Evolutionary conservation across 2,329 filamentous ascomycete genomes (phyloP), one percentile per base, ranked within the genome.

Genomic region (Fusarium verrucosum): DNA sequence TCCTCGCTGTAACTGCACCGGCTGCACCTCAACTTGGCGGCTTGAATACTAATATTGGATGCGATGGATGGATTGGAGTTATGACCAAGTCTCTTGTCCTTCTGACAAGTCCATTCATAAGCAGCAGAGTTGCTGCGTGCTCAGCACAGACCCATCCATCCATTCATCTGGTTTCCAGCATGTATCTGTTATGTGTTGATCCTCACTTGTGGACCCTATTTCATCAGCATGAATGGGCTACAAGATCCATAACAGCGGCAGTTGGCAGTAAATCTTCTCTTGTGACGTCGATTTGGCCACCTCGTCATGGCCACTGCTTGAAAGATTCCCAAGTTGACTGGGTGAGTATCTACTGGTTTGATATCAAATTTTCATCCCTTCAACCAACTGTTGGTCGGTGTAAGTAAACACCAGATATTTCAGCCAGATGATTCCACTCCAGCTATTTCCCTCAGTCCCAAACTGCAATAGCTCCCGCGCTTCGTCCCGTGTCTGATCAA

Each of bases 281-380:
- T 68, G 60, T 70, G 68, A 70, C 63, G 68, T 71, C 56, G 64
- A 45, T 57, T 60, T 70, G 56, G 60, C 50, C 51, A 63, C 57
- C 53, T 44, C 49, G 49, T 56, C 58, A 66, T 66, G n/a, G n/a
- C n/a, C n/a, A n/a, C n/a, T 59, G 44, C 35, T 46, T 49, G 43
- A 50, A 13, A 28, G 28, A 35, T 37, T 22, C 35, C 46, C 17
- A 32, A n/a, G 30, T 47, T 43, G 49, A 41, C 37, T 49, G 35
- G 23, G 23, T 25, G 6, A 10, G 23, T 10, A 6, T 25, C 6
- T 25, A 25, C 10, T 28, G 26, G 10, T 11, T 41, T n/a, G 28
- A 41, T 17, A 16, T 40, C 23, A 44, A 58, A 49, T 28, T 35
- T 58, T 38, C 38, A 38, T 19, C 10, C 17, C 35, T 16, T 37